phyloP scores from a whole-genome alignment of 2,329 filamentous ascomycete genomes.

The Microcera coccophila region DNA sequence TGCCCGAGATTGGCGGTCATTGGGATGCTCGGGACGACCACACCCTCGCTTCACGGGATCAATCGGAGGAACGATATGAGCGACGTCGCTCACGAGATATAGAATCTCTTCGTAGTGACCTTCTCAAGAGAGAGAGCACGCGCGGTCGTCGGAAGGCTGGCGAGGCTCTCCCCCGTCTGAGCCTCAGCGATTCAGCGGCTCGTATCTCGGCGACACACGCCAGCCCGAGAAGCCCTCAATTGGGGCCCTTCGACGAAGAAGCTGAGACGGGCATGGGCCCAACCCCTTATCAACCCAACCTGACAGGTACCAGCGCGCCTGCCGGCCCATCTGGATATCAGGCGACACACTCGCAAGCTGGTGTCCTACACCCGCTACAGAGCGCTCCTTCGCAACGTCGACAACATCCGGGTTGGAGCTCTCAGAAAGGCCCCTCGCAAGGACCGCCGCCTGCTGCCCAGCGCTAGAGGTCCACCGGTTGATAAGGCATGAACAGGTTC shows the following conservation, averaged over 20 bases:
- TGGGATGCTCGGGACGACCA: slow-evolving; percentile 26
- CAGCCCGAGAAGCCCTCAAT: slow-evolving; percentile 32
- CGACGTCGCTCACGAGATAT: slow-evolving; percentile 37
- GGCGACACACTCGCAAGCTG: slow-evolving; percentile 15
- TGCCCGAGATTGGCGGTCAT: slow-evolving; percentile 15
- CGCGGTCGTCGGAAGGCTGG: slow-evolving; percentile 49
- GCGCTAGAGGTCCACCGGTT: slow-evolving; percentile 21
- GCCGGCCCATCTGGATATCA: slow-evolving; percentile 21
- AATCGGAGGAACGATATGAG: slow-evolving; percentile 32
- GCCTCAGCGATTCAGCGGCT: slow-evolving; percentile 25
- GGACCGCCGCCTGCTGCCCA: slow-evolving; percentile 23
- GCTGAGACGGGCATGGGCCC: slow-evolving; percentile 35
- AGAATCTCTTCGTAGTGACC: slow-evolving; percentile 35
- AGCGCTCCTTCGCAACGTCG: slow-evolving; percentile 13
- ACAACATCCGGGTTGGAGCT: slow-evolving; percentile 15
- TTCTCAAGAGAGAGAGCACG: slow-evolving; percentile 42
- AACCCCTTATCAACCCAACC: slow-evolving; percentile 30
- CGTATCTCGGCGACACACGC: slow-evolving; percentile 25
- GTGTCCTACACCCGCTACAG: slow-evolving; percentile 20
- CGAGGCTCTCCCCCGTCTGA: slow-evolving; percentile 39
- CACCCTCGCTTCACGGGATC: slow-evolving; percentile 25
- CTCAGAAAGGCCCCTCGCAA: slow-evolving; percentile 28
- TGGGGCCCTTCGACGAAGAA: slow-evolving; percentile 42
- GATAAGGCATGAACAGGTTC: slow-evolving; percentile 14
- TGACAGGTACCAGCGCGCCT: slow-evolving; percentile 16